Evolutionary conservation across 371 early-diverging fungal genomes (phyloP).

Genomic region (Mucor circinelloides): DNA sequence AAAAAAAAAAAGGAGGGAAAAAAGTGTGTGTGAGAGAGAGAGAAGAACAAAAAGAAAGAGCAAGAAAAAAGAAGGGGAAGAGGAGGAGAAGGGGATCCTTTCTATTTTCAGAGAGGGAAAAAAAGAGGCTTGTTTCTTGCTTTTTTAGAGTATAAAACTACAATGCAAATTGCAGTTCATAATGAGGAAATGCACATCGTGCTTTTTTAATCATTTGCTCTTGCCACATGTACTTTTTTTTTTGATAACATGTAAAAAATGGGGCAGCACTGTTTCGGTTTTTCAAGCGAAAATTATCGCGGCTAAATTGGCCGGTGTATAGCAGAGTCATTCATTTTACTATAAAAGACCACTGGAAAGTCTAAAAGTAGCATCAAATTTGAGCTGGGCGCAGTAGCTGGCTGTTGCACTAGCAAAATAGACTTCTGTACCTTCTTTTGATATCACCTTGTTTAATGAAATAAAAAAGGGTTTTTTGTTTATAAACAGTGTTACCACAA

Average conservation of each 20-base stretch:
- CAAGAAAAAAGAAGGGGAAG: background rate
- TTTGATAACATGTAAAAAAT: background rate
- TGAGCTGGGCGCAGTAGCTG: background rate
- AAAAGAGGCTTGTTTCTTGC: background rate
- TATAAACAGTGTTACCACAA: background rate
- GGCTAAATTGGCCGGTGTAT: background rate
- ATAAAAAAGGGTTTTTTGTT: background rate
- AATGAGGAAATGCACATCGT: background rate
- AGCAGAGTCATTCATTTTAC: background rate
- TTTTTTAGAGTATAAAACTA: background rate
- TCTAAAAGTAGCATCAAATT: background rate
- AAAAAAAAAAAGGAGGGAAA: background rate
- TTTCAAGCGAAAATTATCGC: background rate
- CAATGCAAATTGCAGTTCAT: background rate
- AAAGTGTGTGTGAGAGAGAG: constrained; percentile 1
- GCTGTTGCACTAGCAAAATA: background rate
- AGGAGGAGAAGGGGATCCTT: background rate
- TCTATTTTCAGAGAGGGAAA: background rate
- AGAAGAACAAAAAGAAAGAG: constrained; percentile 4
- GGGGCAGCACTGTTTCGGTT: background rate
- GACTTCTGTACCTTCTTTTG: background rate
- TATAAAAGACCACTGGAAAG: background rate
- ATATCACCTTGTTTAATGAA: background rate
- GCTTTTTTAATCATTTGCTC: background rate
- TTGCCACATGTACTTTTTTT: background rate